A percentile compares a stretch with the other conserved stretches of the same genome.
These are phyloP conservation scores for Bjerkandera adusta DNA, from an alignment of 1,284 basidiomycete genomes.

Conservation along the genomic window DNA sequence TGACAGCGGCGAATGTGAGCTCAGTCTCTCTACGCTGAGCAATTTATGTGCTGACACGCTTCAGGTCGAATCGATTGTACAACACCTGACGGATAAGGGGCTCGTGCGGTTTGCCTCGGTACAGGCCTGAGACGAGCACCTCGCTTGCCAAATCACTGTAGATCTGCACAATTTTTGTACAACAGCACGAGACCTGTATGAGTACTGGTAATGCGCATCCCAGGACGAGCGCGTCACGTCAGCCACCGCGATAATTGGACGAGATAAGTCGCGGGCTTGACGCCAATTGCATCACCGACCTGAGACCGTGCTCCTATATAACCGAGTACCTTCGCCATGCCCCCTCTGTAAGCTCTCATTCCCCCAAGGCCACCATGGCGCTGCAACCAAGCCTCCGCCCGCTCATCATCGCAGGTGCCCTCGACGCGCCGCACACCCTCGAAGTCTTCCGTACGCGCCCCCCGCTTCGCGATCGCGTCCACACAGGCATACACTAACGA, in stretches of 20 bases:
- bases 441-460: constrained; percentile 71
- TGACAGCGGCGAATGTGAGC: constrained; percentile 79
- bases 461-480: background rate
- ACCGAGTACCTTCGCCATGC: too few relatives aligned
- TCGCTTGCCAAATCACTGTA: too few relatives aligned
- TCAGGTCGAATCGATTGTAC: constrained; percentile 80
- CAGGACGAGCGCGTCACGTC: too few relatives aligned
- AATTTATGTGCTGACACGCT: background rate
- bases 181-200: constrained; percentile 7
- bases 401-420: constrained; percentile 66
- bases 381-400: constrained; percentile 77
- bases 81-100: constrained; percentile 70
- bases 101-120: constrained; percentile 44
- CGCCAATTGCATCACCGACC: too few relatives aligned
- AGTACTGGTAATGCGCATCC: too few relatives aligned
- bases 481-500: background rate
- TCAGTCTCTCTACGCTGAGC: background rate
- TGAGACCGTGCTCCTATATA: too few relatives aligned
- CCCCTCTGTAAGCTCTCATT: too few relatives aligned
- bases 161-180: too few relatives aligned
- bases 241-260: too few relatives aligned
- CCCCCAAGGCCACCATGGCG: too few relatives aligned
- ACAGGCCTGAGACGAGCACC: constrained; percentile 25
- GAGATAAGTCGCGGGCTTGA: too few relatives aligned
- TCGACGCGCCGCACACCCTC: constrained; percentile 75